phyloP scores from a whole-genome alignment of 139 green algal species.

The Tetratostichococcus sp. region DNA sequence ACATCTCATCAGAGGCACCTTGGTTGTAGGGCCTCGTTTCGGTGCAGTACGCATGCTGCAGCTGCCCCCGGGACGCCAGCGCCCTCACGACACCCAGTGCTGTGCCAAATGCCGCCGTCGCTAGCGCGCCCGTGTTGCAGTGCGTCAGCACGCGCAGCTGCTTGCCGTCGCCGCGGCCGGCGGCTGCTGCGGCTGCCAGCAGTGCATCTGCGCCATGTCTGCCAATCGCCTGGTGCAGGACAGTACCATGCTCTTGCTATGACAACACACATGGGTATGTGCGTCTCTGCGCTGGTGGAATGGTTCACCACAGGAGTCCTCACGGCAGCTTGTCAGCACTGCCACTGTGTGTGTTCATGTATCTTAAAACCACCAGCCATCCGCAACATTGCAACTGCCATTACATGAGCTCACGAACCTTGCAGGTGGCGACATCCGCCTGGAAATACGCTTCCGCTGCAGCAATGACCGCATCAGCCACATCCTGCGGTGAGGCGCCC shows the following conservation, averaged over 20 bases:
- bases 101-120: slow-evolving; percentile 86
- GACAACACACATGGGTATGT: background rate
- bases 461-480: slow-evolving; percentile 56
- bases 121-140: slow-evolving; percentile 96
- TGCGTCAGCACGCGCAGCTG: slow-evolving; percentile 85
- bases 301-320: no score
- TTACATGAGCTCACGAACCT: slow-evolving; percentile 22
- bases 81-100: slow-evolving; percentile 88
- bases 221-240: slow-evolving; percentile 66
- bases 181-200: slow-evolving; percentile 36
- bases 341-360: no score
- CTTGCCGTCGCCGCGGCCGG: slow-evolving; percentile 7
- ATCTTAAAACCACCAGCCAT: no score
- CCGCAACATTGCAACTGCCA: no score
- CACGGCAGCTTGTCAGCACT: no score
- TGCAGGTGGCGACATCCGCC: slow-evolving; percentile 80
- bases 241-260: background rate
- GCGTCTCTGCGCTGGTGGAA: no score
- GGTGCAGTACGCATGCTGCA: slow-evolving; percentile 81
- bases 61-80: slow-evolving; percentile 61
- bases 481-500: slow-evolving; percentile 34
- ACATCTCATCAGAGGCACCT: no score
- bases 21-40: slow-evolving; percentile 98
- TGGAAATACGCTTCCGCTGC: slow-evolving; percentile 73
- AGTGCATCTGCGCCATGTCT: slow-evolving; percentile 68